Base-by-base conservation (phyloP, 1,284 basidiomycete species). In the Cystobasidium sp. region DNA sequence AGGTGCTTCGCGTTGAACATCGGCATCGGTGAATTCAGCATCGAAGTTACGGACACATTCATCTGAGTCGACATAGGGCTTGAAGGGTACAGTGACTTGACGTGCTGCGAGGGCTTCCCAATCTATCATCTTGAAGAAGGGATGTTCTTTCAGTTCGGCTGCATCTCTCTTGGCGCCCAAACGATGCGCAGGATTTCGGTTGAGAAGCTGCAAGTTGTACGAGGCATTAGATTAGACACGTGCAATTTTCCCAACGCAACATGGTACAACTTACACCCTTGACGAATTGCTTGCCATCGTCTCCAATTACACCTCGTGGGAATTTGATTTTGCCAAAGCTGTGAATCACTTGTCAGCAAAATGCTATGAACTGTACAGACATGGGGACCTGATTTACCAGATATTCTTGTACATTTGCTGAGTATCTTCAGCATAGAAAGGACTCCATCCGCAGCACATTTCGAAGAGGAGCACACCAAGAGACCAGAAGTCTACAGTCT, bases 401-500 rank as follows among this genome's bases (percentile, higher is more conserved):
- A 99, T 99, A 85, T 96, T 92, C 87, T 94, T 94, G 86, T 99
- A 99, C 97, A 99, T 99, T 84, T 97, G 93, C 83, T 99, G 96
- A 18, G 94, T 98, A 82, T 99, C 97, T 81, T 99, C 97, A 16
- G 96, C 96, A 81, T 99, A 99, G 85, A 99, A 99, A 47, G 97
- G 97, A 82, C 92, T 94, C 97, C 97, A 99, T 18, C 97, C 97
- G 80, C 97, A 99, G 82, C 96, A 99, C 97, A 99, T 99, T 68
- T 85, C 83, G 73, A 84, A 84, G 5, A 84, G 78, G 24, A 84
- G 76, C 0, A 82, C 81, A 24, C 94, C 95, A 12, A 98, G 85
- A 64, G 91, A 93, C 97, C 97, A 99, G 82, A 99, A 99, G 82
- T 99, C 97, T 78, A 99, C 97, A 72, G 97, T 89, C 69, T 99